Evolutionary conservation across 2,329 filamentous ascomycete species (phyloP), one percentile per base, ranked within the genome.

Genomic region (Xylaria polymorpha): DNA sequence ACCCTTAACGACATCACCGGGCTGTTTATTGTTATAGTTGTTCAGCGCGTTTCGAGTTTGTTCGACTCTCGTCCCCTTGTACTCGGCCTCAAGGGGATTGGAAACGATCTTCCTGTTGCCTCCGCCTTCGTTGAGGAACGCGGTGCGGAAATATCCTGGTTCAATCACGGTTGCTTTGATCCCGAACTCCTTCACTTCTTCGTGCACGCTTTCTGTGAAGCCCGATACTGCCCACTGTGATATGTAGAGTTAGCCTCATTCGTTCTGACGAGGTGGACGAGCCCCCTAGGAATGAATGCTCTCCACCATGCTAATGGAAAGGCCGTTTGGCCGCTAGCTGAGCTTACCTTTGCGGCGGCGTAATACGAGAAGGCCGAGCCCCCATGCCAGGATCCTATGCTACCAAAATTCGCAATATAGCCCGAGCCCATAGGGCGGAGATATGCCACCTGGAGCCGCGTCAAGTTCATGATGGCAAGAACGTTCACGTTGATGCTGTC

Each of bases 1-100:
- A 0, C 85, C 88, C 79, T 89, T 89, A 20, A 77, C 78, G 3
- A 87, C 82, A 73, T 90, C 87, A 0, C 88, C 88, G 0, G 80
- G 82, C 78, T 90, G 87, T 0, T 84, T 82, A 18, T 84, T 80
- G 68, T 88, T 78, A 12, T 77, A 77, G 2, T 53, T 50, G 3
- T 77, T 75, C 39, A 87, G 68, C 2, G 64, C 50, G 20, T 70
- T 75, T 61, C 82, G 75, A 20, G 77, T 43, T 37, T 58, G 8
- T 75, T 81, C 72, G 39, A 77, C 73, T 10, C 69, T 25, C 5
- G 76, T 71, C 48, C 72, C 73, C 62, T 70, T 67, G 66, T 79
- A 78, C 66, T 78, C 76, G 6, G 80, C 79, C 2, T 80, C 72
- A 0, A 80, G 77, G 15, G 79, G 75, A 56, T 77, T 67, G 0